A percentile compares a stretch with the other conserved stretches of the same genome.
Evolutionary conservation across 805 yeast species (phyloP).

Genomic region (Sugiyamaella mastotermitis): DNA sequence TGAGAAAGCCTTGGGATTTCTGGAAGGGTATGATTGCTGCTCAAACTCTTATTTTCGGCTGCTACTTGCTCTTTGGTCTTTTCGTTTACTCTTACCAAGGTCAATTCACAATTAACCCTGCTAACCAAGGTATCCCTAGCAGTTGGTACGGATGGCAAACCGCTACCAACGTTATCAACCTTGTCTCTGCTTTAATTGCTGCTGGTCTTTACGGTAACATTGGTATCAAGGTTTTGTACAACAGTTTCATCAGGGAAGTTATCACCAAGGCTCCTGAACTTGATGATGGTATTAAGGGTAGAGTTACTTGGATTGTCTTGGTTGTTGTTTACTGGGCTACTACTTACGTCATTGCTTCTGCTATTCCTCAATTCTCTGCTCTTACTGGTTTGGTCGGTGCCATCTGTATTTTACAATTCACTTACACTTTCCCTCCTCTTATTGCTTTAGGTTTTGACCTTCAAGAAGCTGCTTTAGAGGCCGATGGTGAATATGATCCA

Average conservation of each 20-base stretch:
- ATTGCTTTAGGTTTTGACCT: constrained; percentile 21
- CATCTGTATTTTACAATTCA: constrained; percentile 40
- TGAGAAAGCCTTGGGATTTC: constrained; percentile 44
- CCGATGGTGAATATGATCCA: constrained; percentile 24
- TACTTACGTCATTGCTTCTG: constrained; percentile 40
- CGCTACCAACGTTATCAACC: constrained; percentile 32
- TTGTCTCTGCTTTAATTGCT: constrained; percentile 39
- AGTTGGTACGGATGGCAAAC: constrained; percentile 32
- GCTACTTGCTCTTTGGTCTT: constrained; percentile 39
- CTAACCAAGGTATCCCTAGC: constrained; percentile 37
- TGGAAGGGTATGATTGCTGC: constrained; percentile 43
- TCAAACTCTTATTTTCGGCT: constrained; percentile 35
- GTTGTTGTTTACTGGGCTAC: constrained; percentile 40
- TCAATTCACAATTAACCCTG: constrained; percentile 39
- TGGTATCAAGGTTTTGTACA: constrained; percentile 41
- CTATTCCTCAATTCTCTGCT: constrained; percentile 39
- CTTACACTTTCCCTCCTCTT: constrained; percentile 39
- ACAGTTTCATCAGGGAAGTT: constrained; percentile 32
- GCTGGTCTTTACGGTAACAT: constrained; percentile 43
- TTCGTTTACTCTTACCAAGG: constrained; percentile 42
- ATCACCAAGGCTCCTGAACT: constrained; percentile 31
- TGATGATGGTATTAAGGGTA: constrained; percentile 32
- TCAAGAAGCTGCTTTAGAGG: constrained; percentile 28
- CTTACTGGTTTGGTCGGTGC: constrained; percentile 38
- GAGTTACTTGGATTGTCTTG: constrained; percentile 32